Evolutionary conservation across 2,329 filamentous ascomycete genomes (phyloP).

Genomic region (Seiridium unicorne): DNA sequence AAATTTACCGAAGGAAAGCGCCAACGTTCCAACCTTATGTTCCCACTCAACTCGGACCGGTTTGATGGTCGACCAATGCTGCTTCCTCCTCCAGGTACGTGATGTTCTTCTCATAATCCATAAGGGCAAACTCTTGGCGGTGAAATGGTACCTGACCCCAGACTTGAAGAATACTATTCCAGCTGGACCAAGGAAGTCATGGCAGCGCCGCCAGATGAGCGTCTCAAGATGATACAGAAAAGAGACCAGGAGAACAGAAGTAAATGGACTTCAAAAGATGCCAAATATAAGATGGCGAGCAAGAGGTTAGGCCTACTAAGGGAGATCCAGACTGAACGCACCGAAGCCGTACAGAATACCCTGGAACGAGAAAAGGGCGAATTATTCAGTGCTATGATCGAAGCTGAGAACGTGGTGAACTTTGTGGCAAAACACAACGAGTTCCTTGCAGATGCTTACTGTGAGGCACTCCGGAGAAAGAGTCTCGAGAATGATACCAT

Average conservation of each 20-base stretch:
- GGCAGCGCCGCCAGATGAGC: background rate
- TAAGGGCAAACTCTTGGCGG: no score
- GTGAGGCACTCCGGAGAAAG: background rate
- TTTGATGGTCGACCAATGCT: background rate
- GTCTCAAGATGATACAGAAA: background rate
- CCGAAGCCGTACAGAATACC: background rate
- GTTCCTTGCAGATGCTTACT: background rate
- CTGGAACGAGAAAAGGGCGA: background rate
- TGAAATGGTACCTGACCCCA: background rate
- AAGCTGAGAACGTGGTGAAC: background rate
- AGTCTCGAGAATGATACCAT: background rate
- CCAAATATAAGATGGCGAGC: background rate
- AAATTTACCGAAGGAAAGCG: background rate
- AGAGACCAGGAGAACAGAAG: background rate
- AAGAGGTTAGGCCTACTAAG: background rate
- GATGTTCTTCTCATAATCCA: background rate
- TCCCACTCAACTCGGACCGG: background rate
- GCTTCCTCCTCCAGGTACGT: background rate
- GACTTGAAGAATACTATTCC: background rate
- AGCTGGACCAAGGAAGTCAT: background rate
- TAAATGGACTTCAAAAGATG: background rate
- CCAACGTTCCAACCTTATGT: background rate
- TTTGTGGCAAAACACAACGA: background rate
- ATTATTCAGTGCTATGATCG: background rate
- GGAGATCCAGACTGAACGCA: background rate